These are phyloP conservation scores for Clarireedia sp. DNA, from an alignment of 2,329 filamentous ascomycete genomes.

Conservation along the genomic window DNA sequence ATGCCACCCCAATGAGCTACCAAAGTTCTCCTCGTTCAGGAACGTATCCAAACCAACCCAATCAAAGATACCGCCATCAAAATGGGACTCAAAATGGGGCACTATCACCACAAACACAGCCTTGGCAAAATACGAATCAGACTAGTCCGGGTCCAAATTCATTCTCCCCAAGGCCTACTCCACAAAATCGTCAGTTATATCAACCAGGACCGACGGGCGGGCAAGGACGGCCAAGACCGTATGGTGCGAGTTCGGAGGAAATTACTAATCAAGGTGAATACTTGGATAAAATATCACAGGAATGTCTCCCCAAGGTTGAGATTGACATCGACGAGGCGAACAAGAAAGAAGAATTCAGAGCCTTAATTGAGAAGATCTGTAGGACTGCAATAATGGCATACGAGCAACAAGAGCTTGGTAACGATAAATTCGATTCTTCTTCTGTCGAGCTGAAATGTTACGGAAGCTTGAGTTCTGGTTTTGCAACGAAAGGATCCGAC, in stretches of 20 bases:
- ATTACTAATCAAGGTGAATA: slow-evolving; percentile 40
- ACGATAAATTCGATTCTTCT: slow-evolving; percentile 41
- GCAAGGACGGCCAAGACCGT: slow-evolving; percentile 14
- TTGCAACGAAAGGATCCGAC: slow-evolving; percentile 80
- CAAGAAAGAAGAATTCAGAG: slow-evolving; percentile 65
- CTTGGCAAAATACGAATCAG: slow-evolving; percentile 6
- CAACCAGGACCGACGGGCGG: slow-evolving; percentile 18
- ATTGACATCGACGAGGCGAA: slow-evolving; percentile 56
- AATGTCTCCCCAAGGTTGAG: slow-evolving; percentile 33
- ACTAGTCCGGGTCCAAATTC: background rate
- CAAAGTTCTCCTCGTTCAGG: slow-evolving; percentile 29
- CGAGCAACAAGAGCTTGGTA: slow-evolving; percentile 37
- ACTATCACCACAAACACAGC: slow-evolving; percentile 5
- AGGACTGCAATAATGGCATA: slow-evolving; percentile 47
- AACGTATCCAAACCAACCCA: slow-evolving; percentile 13
- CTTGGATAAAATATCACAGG: slow-evolving; percentile 41
- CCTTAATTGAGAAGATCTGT: slow-evolving; percentile 56
- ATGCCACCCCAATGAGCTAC: slow-evolving; percentile 12
- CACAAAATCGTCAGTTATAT: slow-evolving; percentile 27
- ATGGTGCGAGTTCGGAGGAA: slow-evolving; percentile 32
- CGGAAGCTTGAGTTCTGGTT: slow-evolving; percentile 75
- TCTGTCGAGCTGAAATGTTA: slow-evolving; percentile 69
- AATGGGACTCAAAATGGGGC: background rate
- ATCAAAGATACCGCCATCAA: slow-evolving; percentile 12
- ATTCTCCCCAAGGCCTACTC: slow-evolving; percentile 10